phyloP scores from a whole-genome alignment of 2,329 filamentous ascomycete species.

The Colletotrichum tanaceti region DNA sequence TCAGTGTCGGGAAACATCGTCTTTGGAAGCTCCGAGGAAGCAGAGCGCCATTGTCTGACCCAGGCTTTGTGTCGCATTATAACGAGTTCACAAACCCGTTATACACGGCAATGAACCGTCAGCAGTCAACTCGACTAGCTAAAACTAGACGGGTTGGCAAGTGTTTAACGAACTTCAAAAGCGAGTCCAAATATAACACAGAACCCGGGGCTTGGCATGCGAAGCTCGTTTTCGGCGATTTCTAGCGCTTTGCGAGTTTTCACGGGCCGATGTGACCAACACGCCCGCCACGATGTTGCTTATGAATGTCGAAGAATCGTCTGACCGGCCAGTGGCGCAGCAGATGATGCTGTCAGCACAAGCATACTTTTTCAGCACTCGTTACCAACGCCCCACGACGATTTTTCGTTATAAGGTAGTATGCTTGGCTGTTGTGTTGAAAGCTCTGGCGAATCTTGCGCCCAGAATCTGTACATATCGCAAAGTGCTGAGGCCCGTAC shows the following conservation, averaged over 20 bases:
- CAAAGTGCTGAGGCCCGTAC: neutral
- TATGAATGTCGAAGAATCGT: neutral
- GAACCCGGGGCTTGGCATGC: neutral
- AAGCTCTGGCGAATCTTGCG: neutral
- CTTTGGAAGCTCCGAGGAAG: neutral
- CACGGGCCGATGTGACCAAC: slow-evolving; percentile 16
- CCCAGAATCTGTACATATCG: neutral
- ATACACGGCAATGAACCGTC: neutral
- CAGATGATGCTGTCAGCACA: slow-evolving; percentile 2
- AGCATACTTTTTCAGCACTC: neutral
- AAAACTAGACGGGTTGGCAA: neutral
- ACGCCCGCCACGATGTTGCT: slow-evolving; percentile 11
- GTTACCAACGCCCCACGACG: neutral
- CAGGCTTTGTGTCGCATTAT: slow-evolving; percentile 10
- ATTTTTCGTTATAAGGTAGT: neutral
- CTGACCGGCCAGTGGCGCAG: slow-evolving; percentile 26
- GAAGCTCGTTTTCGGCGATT: slow-evolving; percentile 26
- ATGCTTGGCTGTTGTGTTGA: neutral
- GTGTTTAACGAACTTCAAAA: neutral
- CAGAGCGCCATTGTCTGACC: neutral
- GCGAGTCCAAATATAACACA: neutral
- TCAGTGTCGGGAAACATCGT: no score
- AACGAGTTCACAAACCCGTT: neutral
- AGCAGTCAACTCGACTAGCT: neutral
- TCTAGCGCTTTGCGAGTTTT: slow-evolving; percentile 18